Evolutionary conservation across 2,329 filamentous ascomycete genomes (phyloP).

Genomic region (Colletotrichum sp.): DNA sequence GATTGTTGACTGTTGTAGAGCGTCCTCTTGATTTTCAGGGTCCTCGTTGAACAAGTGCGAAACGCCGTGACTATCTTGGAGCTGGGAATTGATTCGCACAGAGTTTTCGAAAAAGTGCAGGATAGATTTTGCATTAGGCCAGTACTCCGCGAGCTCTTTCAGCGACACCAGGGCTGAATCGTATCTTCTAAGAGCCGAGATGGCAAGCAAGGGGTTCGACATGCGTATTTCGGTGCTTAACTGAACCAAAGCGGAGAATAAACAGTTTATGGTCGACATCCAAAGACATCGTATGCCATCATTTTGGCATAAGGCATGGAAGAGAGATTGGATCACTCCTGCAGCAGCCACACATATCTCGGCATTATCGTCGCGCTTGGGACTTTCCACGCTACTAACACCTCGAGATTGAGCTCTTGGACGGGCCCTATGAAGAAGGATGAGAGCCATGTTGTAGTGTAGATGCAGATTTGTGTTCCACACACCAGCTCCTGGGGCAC

Average conservation of each 20-base stretch:
- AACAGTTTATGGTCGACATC: background rate
- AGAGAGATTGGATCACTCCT: background rate
- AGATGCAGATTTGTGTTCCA: background rate
- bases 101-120: background rate
- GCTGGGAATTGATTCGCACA: background rate
- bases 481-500: background rate
- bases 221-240: background rate
- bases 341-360: background rate
- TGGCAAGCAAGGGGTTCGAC: background rate
- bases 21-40: background rate
- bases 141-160: background rate
- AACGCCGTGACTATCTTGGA: background rate
- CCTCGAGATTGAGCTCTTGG: background rate
- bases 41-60: fast-evolving
- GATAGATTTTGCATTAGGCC: background rate
- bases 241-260: background rate
- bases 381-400: background rate
- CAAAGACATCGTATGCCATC: background rate
- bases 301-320: background rate
- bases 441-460: background rate
- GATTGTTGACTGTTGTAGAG: background rate
- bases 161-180: background rate
- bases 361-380: background rate
- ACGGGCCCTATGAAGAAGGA: background rate
- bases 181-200: background rate